Base-by-base conservation (phyloP, 2,329 filamentous ascomycete species). In the Hortaea sp. region DNA sequence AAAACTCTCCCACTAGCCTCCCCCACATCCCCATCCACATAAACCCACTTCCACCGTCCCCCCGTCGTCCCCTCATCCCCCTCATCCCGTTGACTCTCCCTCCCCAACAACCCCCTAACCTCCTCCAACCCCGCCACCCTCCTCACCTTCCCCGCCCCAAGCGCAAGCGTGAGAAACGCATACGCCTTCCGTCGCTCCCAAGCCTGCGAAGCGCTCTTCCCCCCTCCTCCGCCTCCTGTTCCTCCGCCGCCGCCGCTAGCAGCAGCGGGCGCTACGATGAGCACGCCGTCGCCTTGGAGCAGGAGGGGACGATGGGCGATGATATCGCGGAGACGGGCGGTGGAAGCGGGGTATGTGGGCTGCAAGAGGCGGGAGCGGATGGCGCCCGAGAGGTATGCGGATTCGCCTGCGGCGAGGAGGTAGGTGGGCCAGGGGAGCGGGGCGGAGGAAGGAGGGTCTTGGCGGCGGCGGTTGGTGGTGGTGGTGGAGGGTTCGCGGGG, bases 381-480 rank as follows among this genome's bases (percentile, higher is more conserved):
- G 0, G 85, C 86, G 39, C 86, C 84, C 2, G 32, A 35, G 0
- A 97, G 77, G 45, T 85, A 84, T 1, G 75, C 71, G 1, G 87
- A 94, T 51, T 86, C 78, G 0, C 92, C 92, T 0, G 90, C 85
- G 29, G 88, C 87, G 1, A 98, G 77, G 1, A 95, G 75, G 59
- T 95, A 97, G 1, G 81, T 78, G 6, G 76, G 70, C 85, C 89
- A 95, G 43, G 85, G 77, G 0, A 94, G 66, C 0, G 90, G 66
- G 6, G 67, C 61, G 5, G 73, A 70, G 30, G 78, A 77, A 20
- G 20, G 20, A 1, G 72, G 65, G 3, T 41, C 45, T n/a, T 39
- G 38, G 10, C 46, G 34, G 32, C 32, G 32, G 20, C 4, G 2
- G 20, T 2, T 20, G 20, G 20, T 20, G 32, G 32, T 9, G 0